Evolutionary conservation across 2,329 filamentous ascomycete species (phyloP).

Genomic region (Waltergamsia citrina): DNA sequence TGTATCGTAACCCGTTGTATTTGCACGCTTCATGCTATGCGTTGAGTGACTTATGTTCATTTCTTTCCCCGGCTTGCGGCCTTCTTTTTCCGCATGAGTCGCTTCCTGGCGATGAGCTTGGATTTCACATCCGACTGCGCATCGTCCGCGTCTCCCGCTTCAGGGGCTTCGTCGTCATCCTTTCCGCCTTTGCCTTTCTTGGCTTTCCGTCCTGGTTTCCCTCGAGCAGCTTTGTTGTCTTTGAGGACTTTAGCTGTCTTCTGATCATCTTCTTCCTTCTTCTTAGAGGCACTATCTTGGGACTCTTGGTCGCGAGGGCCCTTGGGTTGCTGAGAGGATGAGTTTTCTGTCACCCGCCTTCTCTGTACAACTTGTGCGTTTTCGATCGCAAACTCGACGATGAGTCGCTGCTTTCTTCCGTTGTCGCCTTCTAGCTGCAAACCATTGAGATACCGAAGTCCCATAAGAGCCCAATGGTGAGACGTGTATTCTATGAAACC

Average conservation of each 20-base stretch:
- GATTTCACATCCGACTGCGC: slow-evolving; percentile 43
- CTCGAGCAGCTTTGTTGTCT: slow-evolving; percentile 12
- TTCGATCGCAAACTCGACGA: slow-evolving; percentile 97
- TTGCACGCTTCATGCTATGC: no score
- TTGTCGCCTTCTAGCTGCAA: slow-evolving; percentile 47
- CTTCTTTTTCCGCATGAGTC: slow-evolving; percentile 67
- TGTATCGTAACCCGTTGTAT: no score
- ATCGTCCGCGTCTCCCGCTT: slow-evolving; percentile 30
- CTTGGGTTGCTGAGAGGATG: slow-evolving; percentile 14
- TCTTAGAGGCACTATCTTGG: slow-evolving; percentile 11
- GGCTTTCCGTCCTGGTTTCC: slow-evolving; percentile 9
- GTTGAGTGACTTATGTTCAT: no score
- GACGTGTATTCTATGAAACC: slow-evolving; percentile 96
- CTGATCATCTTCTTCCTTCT: slow-evolving; percentile 7
- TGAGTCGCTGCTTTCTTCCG: slow-evolving; percentile 79
- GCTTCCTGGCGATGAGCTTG: slow-evolving; percentile 78
- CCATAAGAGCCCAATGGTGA: slow-evolving; percentile 92
- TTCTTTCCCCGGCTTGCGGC: slow-evolving; percentile 24
- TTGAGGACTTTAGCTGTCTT: slow-evolving; percentile 16
- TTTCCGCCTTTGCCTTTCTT: slow-evolving; percentile 15
- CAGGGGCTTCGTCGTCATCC: slow-evolving; percentile 9
- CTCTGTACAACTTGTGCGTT: slow-evolving; percentile 92
- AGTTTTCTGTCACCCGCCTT: slow-evolving; percentile 34
- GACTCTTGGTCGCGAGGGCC: background rate
- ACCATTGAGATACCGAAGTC: slow-evolving; percentile 86